Base-by-base conservation (phyloP, 179 eudicot genomes). In the Patellifolia procumbens region DNA sequence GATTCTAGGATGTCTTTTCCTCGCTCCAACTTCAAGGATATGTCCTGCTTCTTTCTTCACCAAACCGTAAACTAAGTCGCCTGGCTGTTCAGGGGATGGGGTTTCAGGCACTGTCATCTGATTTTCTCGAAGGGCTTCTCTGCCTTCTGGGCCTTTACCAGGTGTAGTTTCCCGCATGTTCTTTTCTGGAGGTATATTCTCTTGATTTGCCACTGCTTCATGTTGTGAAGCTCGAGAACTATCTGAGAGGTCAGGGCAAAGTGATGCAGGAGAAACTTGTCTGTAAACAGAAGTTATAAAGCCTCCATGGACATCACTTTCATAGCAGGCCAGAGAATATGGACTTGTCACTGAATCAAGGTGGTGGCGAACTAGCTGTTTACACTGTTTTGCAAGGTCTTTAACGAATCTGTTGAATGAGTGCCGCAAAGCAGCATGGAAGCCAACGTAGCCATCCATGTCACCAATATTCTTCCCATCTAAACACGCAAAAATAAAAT, bases 341-440 rank as follows among this genome's bases (percentile, higher is more conserved):
- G 97, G 97, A 82, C 99, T 93, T 71, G 99, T 93, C 13, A 90
- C 98, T 78, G 98, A 93, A 83, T 96, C 99, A 81, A 96, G 96
- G 80, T 96, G 99, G 83, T 96, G 97, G 49, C 94, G 78, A 48
- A 93, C 90, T 26, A 96, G 88, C 78, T 93, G 90, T 82, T 96
- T 93, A 86, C 99, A 93, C 75, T 96, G 91, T 78, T 86, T 90
- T 35, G 92, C 78, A 8, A 93, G 89, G 87, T 93, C 91, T 78
- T 86, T 90, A 43, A 96, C 78, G 78, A 96, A 96, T 48, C 81
- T 65, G 70, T 82, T 87, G 83, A 91, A 96, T 22, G 98, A 93
- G 83, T 87, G 89, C 84, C 97, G 86, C 70, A 93, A 86, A 56
- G 99, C 91, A 76, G 96, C 99, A 80, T 91, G 98, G 73, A 90